Evolutionary conservation across 2,329 filamentous ascomycete species (phyloP).

Genomic region (Neurospora crassa): DNA sequence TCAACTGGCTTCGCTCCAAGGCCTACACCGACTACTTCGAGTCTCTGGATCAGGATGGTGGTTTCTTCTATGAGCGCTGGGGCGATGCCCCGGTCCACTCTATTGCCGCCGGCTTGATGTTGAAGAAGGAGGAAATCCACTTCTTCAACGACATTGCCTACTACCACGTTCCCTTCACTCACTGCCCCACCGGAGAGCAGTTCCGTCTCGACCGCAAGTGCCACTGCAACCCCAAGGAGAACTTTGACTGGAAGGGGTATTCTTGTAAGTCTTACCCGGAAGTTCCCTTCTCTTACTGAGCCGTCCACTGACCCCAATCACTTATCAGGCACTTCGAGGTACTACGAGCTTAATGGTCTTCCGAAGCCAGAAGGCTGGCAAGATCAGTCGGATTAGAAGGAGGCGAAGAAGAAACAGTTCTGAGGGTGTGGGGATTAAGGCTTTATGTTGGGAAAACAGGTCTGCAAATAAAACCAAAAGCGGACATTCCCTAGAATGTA

Average conservation of each 20-base stretch:
- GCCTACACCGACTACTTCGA: slow-evolving; percentile 89
- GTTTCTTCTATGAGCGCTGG: slow-evolving; percentile 99
- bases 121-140: slow-evolving; percentile 89
- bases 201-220: slow-evolving; percentile 77
- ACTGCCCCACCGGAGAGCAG: slow-evolving; percentile 89
- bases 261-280: slow-evolving; percentile 61
- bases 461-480: not conserved
- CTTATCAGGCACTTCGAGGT: slow-evolving; percentile 65
- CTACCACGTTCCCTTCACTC: slow-evolving; percentile 95
- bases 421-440: not conserved
- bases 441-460: not conserved
- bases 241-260: slow-evolving; percentile 99
- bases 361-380: slow-evolving; percentile 82
- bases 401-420: not conserved
- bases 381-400: slow-evolving; percentile 47
- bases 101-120: slow-evolving; percentile 79
- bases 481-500: not conserved
- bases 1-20: slow-evolving; percentile 86
- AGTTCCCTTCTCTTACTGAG: not conserved
- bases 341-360: slow-evolving; percentile 72
- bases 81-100: slow-evolving; percentile 96
- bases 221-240: slow-evolving; percentile 89
- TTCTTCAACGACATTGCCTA: slow-evolving; percentile 99
- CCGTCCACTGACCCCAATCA: slow-evolving; percentile 13
- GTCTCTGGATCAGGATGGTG: slow-evolving; percentile 77